These are phyloP conservation scores for Amanita brunnescens DNA, from an alignment of 768 basidiomycete species.

Conservation along the genomic window DNA sequence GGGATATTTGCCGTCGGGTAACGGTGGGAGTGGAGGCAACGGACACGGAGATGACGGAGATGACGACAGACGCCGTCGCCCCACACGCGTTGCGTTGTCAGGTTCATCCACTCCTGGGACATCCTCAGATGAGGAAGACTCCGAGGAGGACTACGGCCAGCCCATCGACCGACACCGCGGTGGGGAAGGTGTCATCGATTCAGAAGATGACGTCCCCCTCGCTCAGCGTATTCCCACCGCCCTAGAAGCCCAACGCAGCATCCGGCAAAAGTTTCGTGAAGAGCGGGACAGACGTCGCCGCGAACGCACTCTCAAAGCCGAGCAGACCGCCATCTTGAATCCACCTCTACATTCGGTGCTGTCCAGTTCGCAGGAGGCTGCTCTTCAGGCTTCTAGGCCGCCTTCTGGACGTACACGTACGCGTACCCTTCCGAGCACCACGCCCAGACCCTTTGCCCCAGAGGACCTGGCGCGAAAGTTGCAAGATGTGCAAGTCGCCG, in stretches of 20 bases:
- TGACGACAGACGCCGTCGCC: conserved; percentile 27
- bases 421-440: conserved; percentile 33
- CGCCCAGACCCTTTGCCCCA: conserved; percentile 33
- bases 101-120: conserved; percentile 25
- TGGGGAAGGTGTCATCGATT: conserved; percentile 16
- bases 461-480: conserved; percentile 56
- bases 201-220: conserved; percentile 78
- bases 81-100: conserved; percentile 21
- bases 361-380: conserved; percentile 12
- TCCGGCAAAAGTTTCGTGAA: conserved; percentile 61
- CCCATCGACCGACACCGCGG: conserved; percentile 13
- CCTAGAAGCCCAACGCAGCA: conserved; percentile 71
- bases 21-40: conserved; percentile 15
- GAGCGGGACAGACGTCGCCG: conserved; percentile 53
- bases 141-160: conserved; percentile 33
- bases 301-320: conserved; percentile 19
- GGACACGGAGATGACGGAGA: conserved; percentile 27
- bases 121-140: conserved; percentile 35
- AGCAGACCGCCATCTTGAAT: conserved; percentile 27
- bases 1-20: conserved; percentile 12
- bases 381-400: conserved; percentile 10
- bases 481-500: conserved; percentile 36
- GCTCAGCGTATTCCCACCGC: conserved; percentile 80
- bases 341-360: conserved; percentile 7
- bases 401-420: conserved; percentile 30